A percentile compares a stretch with the other conserved stretches of the same genome.
phyloP scores from a whole-genome alignment of 208 protist genomes.

The Entamoeba moshkovskii region DNA sequence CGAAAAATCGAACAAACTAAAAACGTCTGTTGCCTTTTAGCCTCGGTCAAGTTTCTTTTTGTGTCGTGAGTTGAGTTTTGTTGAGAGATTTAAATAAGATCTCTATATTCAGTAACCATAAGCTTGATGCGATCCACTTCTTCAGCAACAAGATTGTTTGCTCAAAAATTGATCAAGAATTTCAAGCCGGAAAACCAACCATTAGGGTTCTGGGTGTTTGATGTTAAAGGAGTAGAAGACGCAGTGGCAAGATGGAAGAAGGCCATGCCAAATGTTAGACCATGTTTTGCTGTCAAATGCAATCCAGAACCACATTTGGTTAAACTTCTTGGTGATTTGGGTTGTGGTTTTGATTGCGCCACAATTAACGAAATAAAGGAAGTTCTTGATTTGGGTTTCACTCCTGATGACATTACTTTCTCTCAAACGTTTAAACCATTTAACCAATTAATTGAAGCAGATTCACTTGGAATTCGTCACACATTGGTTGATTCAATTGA shows the following conservation, averaged over 20 bases:
- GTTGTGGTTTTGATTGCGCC: not conserved
- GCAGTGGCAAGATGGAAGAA: not conserved
- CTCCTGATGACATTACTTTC: not conserved
- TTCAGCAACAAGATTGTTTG: no score
- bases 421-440: not conserved
- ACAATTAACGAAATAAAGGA: not conserved
- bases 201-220: not conserved
- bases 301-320: not conserved
- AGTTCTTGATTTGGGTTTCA: not conserved
- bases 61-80: no score
- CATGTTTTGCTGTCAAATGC: not conserved
- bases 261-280: not conserved
- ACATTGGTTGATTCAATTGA: not conserved
- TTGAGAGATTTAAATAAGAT: no score
- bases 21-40: no score
- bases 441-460: not conserved
- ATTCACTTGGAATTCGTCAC: not conserved
- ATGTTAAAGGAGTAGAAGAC: not conserved
- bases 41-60: no score
- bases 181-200: not conserved
- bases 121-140: no score
- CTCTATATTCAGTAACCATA: no score
- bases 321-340: not conserved
- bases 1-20: no score
- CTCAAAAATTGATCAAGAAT: not conserved